Evolutionary conservation across 1,139 yeast genomes (phyloP), one percentile per base, ranked within the genome.

Genomic region (Lipomyces yarrowii): DNA sequence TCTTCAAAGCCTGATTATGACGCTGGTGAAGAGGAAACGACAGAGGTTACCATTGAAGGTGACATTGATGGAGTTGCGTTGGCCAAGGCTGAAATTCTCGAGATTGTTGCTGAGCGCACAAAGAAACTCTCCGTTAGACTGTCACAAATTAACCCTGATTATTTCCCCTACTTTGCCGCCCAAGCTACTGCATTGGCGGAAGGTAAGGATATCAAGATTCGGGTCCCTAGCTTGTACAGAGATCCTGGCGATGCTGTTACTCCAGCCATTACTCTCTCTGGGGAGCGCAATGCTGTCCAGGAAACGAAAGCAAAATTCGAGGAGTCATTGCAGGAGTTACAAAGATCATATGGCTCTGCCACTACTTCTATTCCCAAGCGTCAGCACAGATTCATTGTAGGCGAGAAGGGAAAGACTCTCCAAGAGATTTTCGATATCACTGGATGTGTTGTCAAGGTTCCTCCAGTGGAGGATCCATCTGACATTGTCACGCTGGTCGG

Each of bases 51-150:
- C 42, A 82, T 94, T 69, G 89, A 86, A 69, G 99, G 99, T 79
- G 97, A 92, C 75, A 84, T 86, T 67, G 96, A 90, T 76, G 93
- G 97, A 66, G 89, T 90, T 71, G 85, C 84, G 71, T 83, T 84
- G 64, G 97, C 98, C 35, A 89, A 88, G 74, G 78, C 80, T 59
- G 87, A 83, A 74, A 91, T 94, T 71, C 74, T 87, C 75, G 86
- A 85, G 39, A 89, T 92, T 74, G 96, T 93, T 61, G 82, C 86
- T 73, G 90, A 90, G 61, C 70, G 72, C 26, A 70, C 74, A 1
- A 67, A 73, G 59, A 64, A 61, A 33, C 67, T 77, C 62, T 73
- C 77, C 39, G 64, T 76, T 53, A 73, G 74, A 63, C 71, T 77
- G 33, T 68, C 70, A n/a, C 72, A 70, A 73, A 82, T 87, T 63